Base-by-base conservation (phyloP, 2,329 filamentous ascomycete species). In the Didymella segeticola region DNA sequence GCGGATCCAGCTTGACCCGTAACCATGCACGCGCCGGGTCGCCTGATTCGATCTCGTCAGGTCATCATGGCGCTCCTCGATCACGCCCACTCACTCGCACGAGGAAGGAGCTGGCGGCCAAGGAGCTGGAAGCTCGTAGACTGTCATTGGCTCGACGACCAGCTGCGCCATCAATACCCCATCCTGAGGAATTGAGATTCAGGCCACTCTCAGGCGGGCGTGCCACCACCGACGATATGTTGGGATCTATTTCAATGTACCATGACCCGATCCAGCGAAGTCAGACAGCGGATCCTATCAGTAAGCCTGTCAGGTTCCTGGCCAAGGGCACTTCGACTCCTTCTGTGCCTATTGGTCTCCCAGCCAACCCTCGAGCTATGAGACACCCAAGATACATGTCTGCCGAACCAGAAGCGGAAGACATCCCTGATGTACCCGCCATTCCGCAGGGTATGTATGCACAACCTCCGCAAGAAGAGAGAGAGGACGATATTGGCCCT, bases 281-380 rank as follows among this genome's bases (percentile, higher is more conserved):
- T 64, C 83, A 86, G 38, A 90, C 88, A 7, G 87, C 85, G 1
- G 87, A 89, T 56, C 84, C 86, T 2, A 72, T 77, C 6, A 76
- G 75, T 53, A 70, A 71, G 52, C 70, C 71, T 8, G 68, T 65
- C 3, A 71, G 66, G 31, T 64, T 67, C 14, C 67, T 65, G n/a
- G 56, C 63, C 17, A 61, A 62, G 7, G 75, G 75, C 14, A 78
- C 77, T 2, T 76, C 79, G 2, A 81, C 81, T 1, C 79, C 83
- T 12, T 80, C 81, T 12, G 78, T 78, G 1, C 82, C 84, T 5
- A 83, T 93, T 45, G 93, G 92, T 0, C 82, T 96, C n/a, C 92
- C 93, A 12, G 91, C 92, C 2, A 97, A 93, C 1, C 93, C 93
- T 25, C 88, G 91, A 77, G 92, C 92, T 1, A 96, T 97, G 92